These are phyloP conservation scores for Sporothrix mexicana DNA, from an alignment of 2,329 filamentous ascomycete species.

Conservation along the genomic window DNA sequence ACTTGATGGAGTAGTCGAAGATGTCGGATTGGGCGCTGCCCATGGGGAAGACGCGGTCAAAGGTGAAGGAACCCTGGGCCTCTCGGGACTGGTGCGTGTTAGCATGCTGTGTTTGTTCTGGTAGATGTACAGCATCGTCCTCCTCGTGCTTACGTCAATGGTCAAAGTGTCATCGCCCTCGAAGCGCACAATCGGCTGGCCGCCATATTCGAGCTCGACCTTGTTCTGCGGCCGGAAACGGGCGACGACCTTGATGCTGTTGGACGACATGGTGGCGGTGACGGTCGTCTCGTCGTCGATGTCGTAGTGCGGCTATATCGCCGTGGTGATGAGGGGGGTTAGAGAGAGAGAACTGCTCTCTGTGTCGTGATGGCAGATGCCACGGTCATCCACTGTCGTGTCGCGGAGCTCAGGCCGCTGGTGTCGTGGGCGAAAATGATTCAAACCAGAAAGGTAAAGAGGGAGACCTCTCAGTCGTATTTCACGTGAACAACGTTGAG, in stretches of 20 bases:
- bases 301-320: background rate
- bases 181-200: slow-evolving; percentile 90
- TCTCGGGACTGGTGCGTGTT: slow-evolving; percentile 72
- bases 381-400: slow-evolving; percentile 26
- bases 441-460: background rate
- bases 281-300: slow-evolving; percentile 34
- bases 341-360: background rate
- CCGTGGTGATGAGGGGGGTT: background rate
- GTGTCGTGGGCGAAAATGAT: background rate
- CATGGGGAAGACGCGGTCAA: slow-evolving; percentile 98
- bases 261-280: slow-evolving; percentile 59
- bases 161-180: slow-evolving; percentile 86
- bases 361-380: slow-evolving; percentile 27
- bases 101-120: background rate
- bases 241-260: slow-evolving; percentile 87
- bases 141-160: slow-evolving; percentile 70
- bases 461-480: background rate
- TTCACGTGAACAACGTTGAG: slow-evolving; percentile 20
- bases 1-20: slow-evolving; percentile 96
- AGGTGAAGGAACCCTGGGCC: slow-evolving; percentile 85
- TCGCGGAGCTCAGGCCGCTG: slow-evolving; percentile 21
- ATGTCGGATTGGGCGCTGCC: slow-evolving; percentile 87
- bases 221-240: slow-evolving; percentile 98
- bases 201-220: slow-evolving; percentile 86
- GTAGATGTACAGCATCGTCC: too few relatives aligned